phyloP scores from a whole-genome alignment of 2,329 filamentous ascomycete species.

The Curvularia hawaiiensis region DNA sequence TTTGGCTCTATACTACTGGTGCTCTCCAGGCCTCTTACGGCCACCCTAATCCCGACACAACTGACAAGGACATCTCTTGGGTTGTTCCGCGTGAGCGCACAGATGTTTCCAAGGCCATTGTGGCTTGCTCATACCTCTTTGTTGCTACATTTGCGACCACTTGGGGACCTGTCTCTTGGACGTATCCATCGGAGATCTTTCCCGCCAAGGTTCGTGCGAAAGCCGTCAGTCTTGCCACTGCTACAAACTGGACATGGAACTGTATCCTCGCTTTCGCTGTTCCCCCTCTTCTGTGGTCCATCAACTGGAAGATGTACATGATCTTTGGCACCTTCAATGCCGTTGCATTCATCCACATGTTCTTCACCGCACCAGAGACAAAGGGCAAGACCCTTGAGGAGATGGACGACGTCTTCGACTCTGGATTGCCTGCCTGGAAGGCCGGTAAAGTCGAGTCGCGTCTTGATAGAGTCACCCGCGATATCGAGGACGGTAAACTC shows the following conservation, averaged over 20 bases:
- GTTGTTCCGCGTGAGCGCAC: slow-evolving; percentile 57
- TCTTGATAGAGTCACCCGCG: slow-evolving; percentile 41
- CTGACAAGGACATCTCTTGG: slow-evolving; percentile 60
- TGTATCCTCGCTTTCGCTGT: slow-evolving; percentile 50
- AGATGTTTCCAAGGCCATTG: slow-evolving; percentile 60
- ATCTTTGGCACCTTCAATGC: slow-evolving; percentile 49
- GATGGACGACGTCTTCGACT: slow-evolving; percentile 49
- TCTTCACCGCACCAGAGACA: slow-evolving; percentile 48
- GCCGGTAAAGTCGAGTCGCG: slow-evolving; percentile 34
- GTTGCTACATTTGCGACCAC: slow-evolving; percentile 52
- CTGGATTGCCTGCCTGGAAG: slow-evolving; percentile 45
- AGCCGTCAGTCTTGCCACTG: slow-evolving; percentile 48
- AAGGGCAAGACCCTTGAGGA: slow-evolving; percentile 50
- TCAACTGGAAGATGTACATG: slow-evolving; percentile 53
- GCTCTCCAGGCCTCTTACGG: slow-evolving; percentile 65
- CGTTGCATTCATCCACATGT: slow-evolving; percentile 47
- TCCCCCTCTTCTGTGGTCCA: slow-evolving; percentile 48
- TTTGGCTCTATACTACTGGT: slow-evolving; percentile 64
- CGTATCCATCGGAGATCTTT: slow-evolving; percentile 49
- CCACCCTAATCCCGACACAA: slow-evolving; percentile 40
- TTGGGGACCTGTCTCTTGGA: slow-evolving; percentile 47
- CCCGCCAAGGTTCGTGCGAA: slow-evolving; percentile 49
- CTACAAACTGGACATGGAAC: slow-evolving; percentile 49
- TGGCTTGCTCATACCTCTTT: slow-evolving; percentile 53
- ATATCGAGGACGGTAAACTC: slow-evolving; percentile 46